phyloP scores from a whole-genome alignment of 2,329 filamentous ascomycete genomes.

The Diaporthe batatas region DNA sequence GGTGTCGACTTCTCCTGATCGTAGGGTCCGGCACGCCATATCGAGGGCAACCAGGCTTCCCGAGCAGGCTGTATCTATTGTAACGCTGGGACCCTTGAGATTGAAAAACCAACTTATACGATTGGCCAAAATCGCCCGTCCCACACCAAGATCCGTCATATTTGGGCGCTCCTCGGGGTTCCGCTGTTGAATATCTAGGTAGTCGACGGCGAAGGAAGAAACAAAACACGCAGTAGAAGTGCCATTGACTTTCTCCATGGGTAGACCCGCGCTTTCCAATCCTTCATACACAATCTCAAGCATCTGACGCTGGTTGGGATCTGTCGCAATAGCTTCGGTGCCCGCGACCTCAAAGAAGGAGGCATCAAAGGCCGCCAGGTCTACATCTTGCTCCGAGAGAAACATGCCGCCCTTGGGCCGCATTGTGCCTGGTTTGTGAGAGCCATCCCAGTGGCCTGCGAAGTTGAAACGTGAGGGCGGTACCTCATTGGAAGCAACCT shows the following conservation, averaged over 20 bases:
- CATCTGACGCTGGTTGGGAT: conserved; percentile 45
- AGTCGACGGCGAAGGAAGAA: too few relatives aligned
- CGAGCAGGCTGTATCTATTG: conserved; percentile 30
- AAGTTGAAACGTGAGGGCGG: too few relatives aligned
- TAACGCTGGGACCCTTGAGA: conserved; percentile 21
- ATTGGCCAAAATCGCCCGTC: not conserved
- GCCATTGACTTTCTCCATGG: conserved; percentile 24
- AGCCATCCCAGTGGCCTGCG: too few relatives aligned
- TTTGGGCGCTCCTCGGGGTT: not conserved
- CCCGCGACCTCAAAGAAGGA: conserved; percentile 45
- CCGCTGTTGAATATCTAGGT: not conserved
- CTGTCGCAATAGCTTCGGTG: conserved; percentile 44
- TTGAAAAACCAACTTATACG: conserved; percentile 7
- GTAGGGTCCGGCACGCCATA: not conserved
- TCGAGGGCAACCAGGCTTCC: not conserved
- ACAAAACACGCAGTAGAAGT: too few relatives aligned
- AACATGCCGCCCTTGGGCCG: conserved; percentile 38
- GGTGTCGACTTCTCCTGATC: not conserved
- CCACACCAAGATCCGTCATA: not conserved
- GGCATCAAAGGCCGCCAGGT: conserved; percentile 53
- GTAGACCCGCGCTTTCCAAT: conserved; percentile 44
- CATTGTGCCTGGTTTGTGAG: too few relatives aligned
- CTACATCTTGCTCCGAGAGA: conserved; percentile 50
- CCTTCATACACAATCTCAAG: conserved; percentile 45
- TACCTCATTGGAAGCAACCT: too few relatives aligned